Evolutionary conservation across 2,329 filamentous ascomycete genomes (phyloP).

Genomic region (Colletotrichum kahawae): DNA sequence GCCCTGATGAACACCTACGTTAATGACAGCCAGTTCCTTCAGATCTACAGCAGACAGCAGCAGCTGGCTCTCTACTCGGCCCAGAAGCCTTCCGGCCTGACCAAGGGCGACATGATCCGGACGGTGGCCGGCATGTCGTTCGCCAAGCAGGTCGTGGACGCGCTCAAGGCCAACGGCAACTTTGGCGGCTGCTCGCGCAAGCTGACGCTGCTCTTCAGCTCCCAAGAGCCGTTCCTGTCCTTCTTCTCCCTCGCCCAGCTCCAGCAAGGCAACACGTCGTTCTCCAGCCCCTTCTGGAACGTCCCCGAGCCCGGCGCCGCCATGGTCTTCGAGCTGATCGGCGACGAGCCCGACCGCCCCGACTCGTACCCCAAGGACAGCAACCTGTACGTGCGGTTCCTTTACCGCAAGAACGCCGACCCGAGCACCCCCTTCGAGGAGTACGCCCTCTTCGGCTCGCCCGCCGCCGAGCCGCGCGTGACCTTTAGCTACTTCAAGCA

Average conservation of each 20-base stretch:
- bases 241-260: slow-evolving; percentile 58
- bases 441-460: slow-evolving; percentile 46
- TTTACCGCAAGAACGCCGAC: slow-evolving; percentile 56
- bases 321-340: slow-evolving; percentile 74
- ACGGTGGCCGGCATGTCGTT: slow-evolving; percentile 60
- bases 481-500: slow-evolving; percentile 42
- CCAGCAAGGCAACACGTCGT: slow-evolving; percentile 54
- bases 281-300: slow-evolving; percentile 37
- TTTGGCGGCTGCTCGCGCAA: slow-evolving; percentile 45
- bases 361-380: slow-evolving; percentile 33
- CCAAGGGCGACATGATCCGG: slow-evolving; percentile 45
- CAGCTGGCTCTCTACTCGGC: slow-evolving; percentile 63
- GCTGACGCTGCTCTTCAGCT: slow-evolving; percentile 59
- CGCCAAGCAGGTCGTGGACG: slow-evolving; percentile 45
- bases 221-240: slow-evolving; percentile 58
- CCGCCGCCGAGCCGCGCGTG: slow-evolving; percentile 36
- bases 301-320: slow-evolving; percentile 73
- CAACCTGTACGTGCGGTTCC: slow-evolving; percentile 59
- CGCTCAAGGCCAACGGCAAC: slow-evolving; percentile 48
- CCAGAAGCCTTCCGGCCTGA: slow-evolving; percentile 60
- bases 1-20: slow-evolving; percentile 38
- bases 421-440: slow-evolving; percentile 35
- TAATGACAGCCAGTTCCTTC: slow-evolving; percentile 55
- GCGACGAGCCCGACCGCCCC: slow-evolving; percentile 27
- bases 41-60: slow-evolving; percentile 68